Conservation (phyloP, 352 stramenopile genomes). For the Phytopythium aichiense region DNA sequence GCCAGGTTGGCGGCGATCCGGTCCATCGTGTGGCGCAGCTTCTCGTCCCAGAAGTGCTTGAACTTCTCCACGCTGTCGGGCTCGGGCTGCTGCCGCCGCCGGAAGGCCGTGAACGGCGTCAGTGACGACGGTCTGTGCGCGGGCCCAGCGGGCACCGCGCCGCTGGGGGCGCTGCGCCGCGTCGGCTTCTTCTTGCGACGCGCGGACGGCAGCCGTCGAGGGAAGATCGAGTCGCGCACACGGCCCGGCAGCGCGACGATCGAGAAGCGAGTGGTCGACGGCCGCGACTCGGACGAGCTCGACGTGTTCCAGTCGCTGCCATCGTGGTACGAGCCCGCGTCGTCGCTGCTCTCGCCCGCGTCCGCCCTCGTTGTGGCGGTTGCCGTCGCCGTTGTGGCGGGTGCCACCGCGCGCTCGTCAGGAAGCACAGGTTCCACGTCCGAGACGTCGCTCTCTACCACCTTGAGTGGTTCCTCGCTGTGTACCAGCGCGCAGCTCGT, state of each 20-base stretch:
- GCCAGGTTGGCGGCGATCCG: conserved; percentile 27
- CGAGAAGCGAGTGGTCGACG: conserved; percentile 31
- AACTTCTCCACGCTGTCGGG: conserved; percentile 58
- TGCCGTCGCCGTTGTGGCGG: not conserved
- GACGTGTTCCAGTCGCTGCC: conserved; percentile 51
- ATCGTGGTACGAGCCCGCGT: conserved; percentile 29
- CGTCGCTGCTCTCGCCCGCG: conserved; percentile 17
- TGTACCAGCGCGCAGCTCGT: not conserved
- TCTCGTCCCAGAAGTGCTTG: conserved; percentile 77
- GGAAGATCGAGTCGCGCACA: conserved; percentile 42
- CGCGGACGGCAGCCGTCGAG: conserved; percentile 9
- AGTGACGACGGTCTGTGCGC: conserved; percentile 14
- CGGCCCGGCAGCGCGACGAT: conserved; percentile 34
- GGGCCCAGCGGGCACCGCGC: conserved; percentile 7
- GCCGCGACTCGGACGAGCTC: conserved; percentile 31
- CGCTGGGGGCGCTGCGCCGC: conserved; percentile 9
- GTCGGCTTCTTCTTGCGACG: conserved; percentile 28
- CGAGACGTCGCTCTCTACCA: conserved; percentile 8
- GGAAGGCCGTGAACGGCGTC: conserved; percentile 6
- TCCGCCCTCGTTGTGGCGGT: not conserved
- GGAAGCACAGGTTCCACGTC: no score
- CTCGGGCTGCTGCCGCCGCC: conserved; percentile 9
- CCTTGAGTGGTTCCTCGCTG: not conserved
- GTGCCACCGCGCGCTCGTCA: not conserved
- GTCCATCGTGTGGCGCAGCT: conserved; percentile 60